Percentiles rank a stretch among this genome's conserved stretches.
Conservation (phyloP, 2,329 filamentous ascomycete genomes). For the Fusarium sp. region DNA sequence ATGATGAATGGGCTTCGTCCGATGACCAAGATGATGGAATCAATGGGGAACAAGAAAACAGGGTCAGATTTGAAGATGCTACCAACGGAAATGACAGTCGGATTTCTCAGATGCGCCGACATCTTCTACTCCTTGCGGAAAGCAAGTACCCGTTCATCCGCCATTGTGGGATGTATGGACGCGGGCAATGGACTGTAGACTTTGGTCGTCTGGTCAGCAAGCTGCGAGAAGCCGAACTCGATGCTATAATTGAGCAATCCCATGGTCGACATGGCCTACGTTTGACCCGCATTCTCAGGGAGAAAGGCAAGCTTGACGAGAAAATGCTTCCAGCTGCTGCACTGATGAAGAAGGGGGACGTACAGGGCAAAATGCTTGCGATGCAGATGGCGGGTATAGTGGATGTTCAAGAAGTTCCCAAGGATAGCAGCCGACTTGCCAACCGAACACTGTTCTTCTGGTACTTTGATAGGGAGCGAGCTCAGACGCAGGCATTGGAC, state of each 20-base stretch:
- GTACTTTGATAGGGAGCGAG: constrained; percentile 86
- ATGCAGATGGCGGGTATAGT: constrained; percentile 90
- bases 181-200: constrained; percentile 85
- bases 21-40: constrained; percentile 50
- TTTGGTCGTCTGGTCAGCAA: constrained; percentile 79
- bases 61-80: constrained; percentile 67
- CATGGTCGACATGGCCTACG: constrained; percentile 84
- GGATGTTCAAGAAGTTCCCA: constrained; percentile 93
- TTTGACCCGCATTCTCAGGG: constrained; percentile 85
- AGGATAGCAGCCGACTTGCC: constrained; percentile 84
- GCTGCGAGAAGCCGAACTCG: constrained; percentile 82
- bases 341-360: constrained; percentile 86
- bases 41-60: constrained; percentile 56
- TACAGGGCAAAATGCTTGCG: constrained; percentile 85
- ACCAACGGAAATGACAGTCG: constrained; percentile 59
- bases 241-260: constrained; percentile 82
- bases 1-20: constrained; percentile 52
- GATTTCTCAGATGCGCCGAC: constrained; percentile 74
- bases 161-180: constrained; percentile 72
- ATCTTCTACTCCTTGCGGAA: constrained; percentile 79
- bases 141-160: constrained; percentile 77
- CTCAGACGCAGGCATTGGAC: constrained; percentile 78
- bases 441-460: constrained; percentile 91
- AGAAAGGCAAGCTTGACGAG: constrained; percentile 94
- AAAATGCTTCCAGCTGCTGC: constrained; percentile 85